These are phyloP conservation scores for Eremothecium sinecaudum DNA, from an alignment of 1,139 yeast species.

Conservation along the genomic window DNA sequence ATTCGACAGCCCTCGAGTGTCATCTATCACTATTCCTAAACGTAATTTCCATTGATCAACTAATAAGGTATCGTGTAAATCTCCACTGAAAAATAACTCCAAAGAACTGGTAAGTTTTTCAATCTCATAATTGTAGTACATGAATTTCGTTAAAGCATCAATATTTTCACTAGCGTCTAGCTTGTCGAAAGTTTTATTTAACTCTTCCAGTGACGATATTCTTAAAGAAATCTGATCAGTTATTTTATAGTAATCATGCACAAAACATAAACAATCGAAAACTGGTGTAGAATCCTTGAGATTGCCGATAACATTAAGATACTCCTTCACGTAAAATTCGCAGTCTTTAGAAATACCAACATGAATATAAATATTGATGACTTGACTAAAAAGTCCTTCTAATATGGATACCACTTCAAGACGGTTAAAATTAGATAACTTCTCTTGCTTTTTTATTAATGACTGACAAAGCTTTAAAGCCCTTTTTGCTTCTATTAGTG, in stretches of 20 bases:
- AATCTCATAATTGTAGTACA: slow-evolving; percentile 18
- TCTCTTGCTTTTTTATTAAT: slow-evolving; percentile 26
- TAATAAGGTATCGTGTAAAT: slow-evolving; percentile 19
- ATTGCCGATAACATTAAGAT: slow-evolving; percentile 32
- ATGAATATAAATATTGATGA: slow-evolving; percentile 35
- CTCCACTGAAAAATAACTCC: slow-evolving; percentile 19
- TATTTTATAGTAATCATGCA: slow-evolving; percentile 18
- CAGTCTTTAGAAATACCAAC: slow-evolving; percentile 50
- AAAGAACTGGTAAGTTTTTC: slow-evolving; percentile 20
- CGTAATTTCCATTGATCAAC: slow-evolving; percentile 26
- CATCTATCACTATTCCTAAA: slow-evolving; percentile 20
- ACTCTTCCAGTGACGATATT: slow-evolving; percentile 13
- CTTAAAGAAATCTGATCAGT: slow-evolving; percentile 16
- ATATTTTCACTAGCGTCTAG: slow-evolving; percentile 24
- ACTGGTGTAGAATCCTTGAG: slow-evolving; percentile 29
- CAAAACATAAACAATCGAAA: slow-evolving; percentile 20
- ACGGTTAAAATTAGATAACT: slow-evolving; percentile 28
- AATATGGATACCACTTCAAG: slow-evolving; percentile 35
- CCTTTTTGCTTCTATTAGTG: slow-evolving; percentile 29
- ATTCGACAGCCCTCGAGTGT: slow-evolving; percentile 14
- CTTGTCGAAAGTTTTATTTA: slow-evolving; percentile 20
- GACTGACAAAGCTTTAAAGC: slow-evolving; percentile 30
- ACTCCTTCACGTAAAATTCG: slow-evolving; percentile 42
- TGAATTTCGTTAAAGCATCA: slow-evolving; percentile 17
- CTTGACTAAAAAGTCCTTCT: slow-evolving; percentile 31